Conservation (phyloP, 2,329 filamentous ascomycete genomes). For the Pyrenochaeta sp. region DNA sequence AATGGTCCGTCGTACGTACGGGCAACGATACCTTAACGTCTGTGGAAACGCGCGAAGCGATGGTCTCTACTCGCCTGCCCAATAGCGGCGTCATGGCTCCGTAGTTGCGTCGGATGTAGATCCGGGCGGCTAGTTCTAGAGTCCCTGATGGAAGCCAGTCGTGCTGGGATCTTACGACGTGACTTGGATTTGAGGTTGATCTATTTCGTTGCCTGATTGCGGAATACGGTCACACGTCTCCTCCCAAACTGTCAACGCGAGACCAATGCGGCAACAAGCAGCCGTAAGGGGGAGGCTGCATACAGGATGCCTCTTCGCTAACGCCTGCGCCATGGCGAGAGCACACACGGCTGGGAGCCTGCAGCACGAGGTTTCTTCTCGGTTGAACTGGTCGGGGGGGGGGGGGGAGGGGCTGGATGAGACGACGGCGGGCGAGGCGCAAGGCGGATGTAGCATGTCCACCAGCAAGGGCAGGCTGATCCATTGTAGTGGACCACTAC, state of each 20-base stretch:
- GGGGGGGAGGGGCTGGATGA: slow-evolving; percentile 18
- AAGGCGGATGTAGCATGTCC: slow-evolving; percentile 11
- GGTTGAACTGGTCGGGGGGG: slow-evolving; percentile 9
- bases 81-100: slow-evolving; percentile 27
- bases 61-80: slow-evolving; percentile 21
- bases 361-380: slow-evolving; percentile 25
- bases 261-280: slow-evolving; percentile 27
- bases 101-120: slow-evolving; percentile 38
- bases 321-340: slow-evolving; percentile 26
- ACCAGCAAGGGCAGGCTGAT: slow-evolving; percentile 17
- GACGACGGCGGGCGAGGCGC: slow-evolving; percentile 24
- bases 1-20: slow-evolving; percentile 21
- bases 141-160: slow-evolving; percentile 10
- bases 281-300: slow-evolving; percentile 29
- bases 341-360: slow-evolving; percentile 25
- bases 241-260: slow-evolving; percentile 22
- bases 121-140: slow-evolving; percentile 33
- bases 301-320: slow-evolving; percentile 27
- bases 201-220: slow-evolving; percentile 21
- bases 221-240: slow-evolving; percentile 16
- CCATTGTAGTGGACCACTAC: slow-evolving; percentile 22
- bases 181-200: slow-evolving; percentile 20
- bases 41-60: slow-evolving; percentile 27
- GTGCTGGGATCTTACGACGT: slow-evolving; percentile 21
- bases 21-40: slow-evolving; percentile 12